Evolutionary conservation across 116 monocot species (phyloP).

Genomic region (Papilionanthe hybrid): DNA sequence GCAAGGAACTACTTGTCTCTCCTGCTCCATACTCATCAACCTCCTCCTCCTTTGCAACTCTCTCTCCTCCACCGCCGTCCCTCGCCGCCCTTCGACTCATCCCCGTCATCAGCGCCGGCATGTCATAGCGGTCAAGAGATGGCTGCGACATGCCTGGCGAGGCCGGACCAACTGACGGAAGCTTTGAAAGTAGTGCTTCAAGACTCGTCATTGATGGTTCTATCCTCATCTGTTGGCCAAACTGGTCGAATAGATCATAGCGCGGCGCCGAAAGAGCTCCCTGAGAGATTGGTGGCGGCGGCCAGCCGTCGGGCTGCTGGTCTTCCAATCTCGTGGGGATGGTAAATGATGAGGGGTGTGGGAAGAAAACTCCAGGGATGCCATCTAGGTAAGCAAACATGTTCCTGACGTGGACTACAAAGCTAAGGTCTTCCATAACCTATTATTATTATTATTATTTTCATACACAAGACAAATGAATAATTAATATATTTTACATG

Average conservation of each 20-base stretch:
- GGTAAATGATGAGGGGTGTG: conserved; percentile 59
- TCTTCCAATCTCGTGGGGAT: conserved; percentile 17
- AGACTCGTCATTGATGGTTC: conserved; percentile 83
- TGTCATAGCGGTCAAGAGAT: conserved; percentile 12
- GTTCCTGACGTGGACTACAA: conserved; percentile 55
- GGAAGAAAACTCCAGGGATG: conserved; percentile 81
- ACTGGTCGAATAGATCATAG: conserved; percentile 29
- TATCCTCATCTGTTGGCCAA: conserved; percentile 37
- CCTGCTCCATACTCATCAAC: conserved; percentile 15
- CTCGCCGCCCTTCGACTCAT: neutral
- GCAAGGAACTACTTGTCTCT: neutral
- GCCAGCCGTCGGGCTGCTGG: conserved; percentile 14
- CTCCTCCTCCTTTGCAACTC: conserved; percentile 23
- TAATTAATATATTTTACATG: too few relatives aligned
- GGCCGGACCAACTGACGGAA: conserved; percentile 49
- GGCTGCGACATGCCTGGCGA: neutral
- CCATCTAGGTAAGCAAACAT: conserved; percentile 72
- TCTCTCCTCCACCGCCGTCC: neutral
- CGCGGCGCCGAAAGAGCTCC: neutral
- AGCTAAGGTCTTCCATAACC: conserved; percentile 73
- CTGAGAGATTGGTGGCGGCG: neutral
- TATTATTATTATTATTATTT: conserved; percentile 6
- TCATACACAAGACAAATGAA: too few relatives aligned
- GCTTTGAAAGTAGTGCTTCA: conserved; percentile 73
- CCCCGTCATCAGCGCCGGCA: conserved; percentile 3